Evolutionary conservation across 331 rosid genomes (phyloP).

Genomic region (Pyracantha coccinea): DNA sequence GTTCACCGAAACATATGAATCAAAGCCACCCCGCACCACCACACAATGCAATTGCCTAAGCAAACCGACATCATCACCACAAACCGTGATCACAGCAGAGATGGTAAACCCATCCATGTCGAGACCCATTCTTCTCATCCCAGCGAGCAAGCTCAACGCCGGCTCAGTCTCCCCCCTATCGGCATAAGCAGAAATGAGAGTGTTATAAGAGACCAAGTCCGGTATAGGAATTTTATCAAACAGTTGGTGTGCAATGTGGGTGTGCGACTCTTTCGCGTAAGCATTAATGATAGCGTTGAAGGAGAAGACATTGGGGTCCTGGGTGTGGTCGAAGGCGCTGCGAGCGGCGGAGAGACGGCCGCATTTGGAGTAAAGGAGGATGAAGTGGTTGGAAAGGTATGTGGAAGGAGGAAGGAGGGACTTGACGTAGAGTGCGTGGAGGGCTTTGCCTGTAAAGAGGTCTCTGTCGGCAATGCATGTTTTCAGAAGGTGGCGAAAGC

Average conservation of each 20-base stretch:
- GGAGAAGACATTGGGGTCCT: slow-evolving; percentile 42
- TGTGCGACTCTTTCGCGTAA: slow-evolving; percentile 35
- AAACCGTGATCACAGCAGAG: slow-evolving; percentile 45
- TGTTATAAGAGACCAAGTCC: slow-evolving; percentile 67
- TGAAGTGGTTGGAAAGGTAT: slow-evolving; percentile 76
- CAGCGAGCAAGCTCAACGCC: slow-evolving; percentile 34
- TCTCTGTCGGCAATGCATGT: slow-evolving; percentile 55
- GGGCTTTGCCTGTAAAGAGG: slow-evolving; percentile 33
- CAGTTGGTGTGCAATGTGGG: slow-evolving; percentile 48
- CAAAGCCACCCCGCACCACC: slow-evolving; percentile 43
- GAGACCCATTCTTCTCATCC: slow-evolving; percentile 33
- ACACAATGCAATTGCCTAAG: slow-evolving; percentile 58
- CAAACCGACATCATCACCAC: slow-evolving; percentile 31
- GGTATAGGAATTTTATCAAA: slow-evolving; percentile 67
- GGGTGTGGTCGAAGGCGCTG: slow-evolving; percentile 40
- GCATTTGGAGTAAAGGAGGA: slow-evolving; percentile 72
- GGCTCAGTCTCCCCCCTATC: slow-evolving; percentile 33
- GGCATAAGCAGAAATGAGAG: slow-evolving; percentile 64
- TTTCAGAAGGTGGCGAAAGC: slow-evolving; percentile 34
- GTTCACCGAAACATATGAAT: slow-evolving; percentile 50
- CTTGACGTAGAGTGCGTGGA: slow-evolving; percentile 56
- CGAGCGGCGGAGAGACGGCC: slow-evolving; percentile 46
- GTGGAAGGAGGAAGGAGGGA: slow-evolving; percentile 38
- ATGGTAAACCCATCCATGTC: slow-evolving; percentile 65
- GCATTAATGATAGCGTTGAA: slow-evolving; percentile 42